Percentiles rank a stretch among this genome's conserved stretches.
Evolutionary conservation across 2,329 filamentous ascomycete genomes (phyloP).

Genomic region (Pyrenophora seminiperda): DNA sequence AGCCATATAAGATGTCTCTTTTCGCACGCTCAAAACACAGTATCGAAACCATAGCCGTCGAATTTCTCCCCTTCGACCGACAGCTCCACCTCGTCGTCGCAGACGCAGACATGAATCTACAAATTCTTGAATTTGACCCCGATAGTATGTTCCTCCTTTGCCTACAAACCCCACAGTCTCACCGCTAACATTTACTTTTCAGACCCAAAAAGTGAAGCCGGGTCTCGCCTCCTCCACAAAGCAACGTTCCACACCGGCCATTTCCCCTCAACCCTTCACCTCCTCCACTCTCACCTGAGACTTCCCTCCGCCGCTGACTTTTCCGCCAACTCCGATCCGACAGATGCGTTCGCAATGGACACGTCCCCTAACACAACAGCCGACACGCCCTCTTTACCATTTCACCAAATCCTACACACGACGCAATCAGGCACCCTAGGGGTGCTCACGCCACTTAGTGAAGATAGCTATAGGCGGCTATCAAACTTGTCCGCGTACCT

Average conservation of each 20-base stretch:
- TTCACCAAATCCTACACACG: slow-evolving; percentile 43
- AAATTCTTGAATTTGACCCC: slow-evolving; percentile 91
- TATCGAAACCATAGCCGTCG: slow-evolving; percentile 78
- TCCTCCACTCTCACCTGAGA: slow-evolving; percentile 71
- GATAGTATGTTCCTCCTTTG: slow-evolving; percentile 68
- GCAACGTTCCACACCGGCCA: slow-evolving; percentile 89
- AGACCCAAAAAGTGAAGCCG: slow-evolving; percentile 94
- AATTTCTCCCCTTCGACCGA: slow-evolving; percentile 85
- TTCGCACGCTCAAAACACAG: slow-evolving; percentile 84
- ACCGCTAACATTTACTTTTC: slow-evolving; percentile 5
- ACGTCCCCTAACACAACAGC: background rate
- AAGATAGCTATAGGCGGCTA: slow-evolving; percentile 82
- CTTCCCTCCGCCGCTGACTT: slow-evolving; percentile 46
- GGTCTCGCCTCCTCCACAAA: slow-evolving; percentile 82
- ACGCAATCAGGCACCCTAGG: slow-evolving; percentile 73
- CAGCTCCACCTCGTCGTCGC: slow-evolving; percentile 81
- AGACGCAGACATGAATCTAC: slow-evolving; percentile 83
- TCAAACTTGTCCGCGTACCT: slow-evolving; percentile 82
- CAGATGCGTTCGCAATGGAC: slow-evolving; percentile 12
- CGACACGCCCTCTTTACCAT: slow-evolving; percentile 7
- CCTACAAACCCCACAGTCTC: background rate
- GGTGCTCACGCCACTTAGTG: slow-evolving; percentile 75
- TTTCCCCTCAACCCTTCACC: slow-evolving; percentile 72
- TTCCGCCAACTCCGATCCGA: slow-evolving; percentile 43
- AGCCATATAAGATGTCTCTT: slow-evolving; percentile 92